Percentiles rank a stretch among this genome's conserved stretches.
Evolutionary conservation across 2,329 filamentous ascomycete species (phyloP).

Genomic region (Monosporascus sp.): DNA sequence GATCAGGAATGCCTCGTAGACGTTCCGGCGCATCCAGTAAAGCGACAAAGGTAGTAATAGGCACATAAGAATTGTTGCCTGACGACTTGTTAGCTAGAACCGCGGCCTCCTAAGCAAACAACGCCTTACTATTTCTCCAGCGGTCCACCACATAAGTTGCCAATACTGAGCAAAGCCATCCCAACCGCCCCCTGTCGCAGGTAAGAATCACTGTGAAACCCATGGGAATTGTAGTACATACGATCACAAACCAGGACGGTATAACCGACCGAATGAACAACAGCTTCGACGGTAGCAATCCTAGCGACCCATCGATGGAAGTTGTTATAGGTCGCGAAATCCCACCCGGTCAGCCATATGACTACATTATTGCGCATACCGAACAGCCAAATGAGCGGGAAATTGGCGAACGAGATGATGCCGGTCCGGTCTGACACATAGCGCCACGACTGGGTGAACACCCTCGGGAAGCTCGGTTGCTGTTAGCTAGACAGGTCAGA

Average conservation of each 20-base stretch:
- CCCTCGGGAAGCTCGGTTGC: constrained; percentile 26
- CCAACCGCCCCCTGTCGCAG: constrained; percentile 26
- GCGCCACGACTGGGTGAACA: constrained; percentile 35
- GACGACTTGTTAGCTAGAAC: neutral
- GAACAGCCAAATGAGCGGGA: constrained; percentile 62
- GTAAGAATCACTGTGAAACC: neutral
- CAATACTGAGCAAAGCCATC: constrained; percentile 31
- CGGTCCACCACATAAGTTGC: constrained; percentile 42
- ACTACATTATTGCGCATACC: constrained; percentile 61
- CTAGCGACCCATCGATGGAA: constrained; percentile 64
- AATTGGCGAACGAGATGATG: constrained; percentile 57
- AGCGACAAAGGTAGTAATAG: constrained; percentile 40
- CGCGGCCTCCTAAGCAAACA: neutral
- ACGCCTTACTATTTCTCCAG: constrained; percentile 37
- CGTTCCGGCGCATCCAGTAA: constrained; percentile 43
- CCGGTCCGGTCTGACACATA: constrained; percentile 60
- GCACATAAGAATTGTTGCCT: constrained; percentile 42
- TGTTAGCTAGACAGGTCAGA: constrained; percentile 3
- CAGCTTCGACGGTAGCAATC: constrained; percentile 54
- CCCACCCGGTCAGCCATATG: constrained; percentile 64
- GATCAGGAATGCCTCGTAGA: constrained; percentile 47
- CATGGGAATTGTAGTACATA: constrained; percentile 10
- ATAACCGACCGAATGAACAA: constrained; percentile 58
- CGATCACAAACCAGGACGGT: constrained; percentile 37
- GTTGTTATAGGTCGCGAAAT: constrained; percentile 59